Evolutionary conservation across 768 basidiomycete species (phyloP).

Genomic region (Amylocystis lapponica): DNA sequence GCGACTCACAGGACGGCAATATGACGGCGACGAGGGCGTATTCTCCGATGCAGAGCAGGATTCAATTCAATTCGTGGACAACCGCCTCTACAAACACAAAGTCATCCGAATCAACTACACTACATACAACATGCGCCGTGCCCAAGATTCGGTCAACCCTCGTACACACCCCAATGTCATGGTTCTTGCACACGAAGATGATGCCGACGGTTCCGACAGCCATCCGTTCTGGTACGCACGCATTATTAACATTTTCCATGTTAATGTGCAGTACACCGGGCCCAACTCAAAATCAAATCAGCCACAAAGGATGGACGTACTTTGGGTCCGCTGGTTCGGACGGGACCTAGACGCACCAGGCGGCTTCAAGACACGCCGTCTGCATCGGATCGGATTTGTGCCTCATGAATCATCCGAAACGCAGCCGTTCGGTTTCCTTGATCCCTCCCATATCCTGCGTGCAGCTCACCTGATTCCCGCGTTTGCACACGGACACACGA

Average conservation of each 20-base stretch:
- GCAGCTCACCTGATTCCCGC: slow-evolving; percentile 39
- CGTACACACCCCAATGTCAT: slow-evolving; percentile 29
- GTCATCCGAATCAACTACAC: slow-evolving; percentile 34
- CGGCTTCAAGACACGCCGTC: slow-evolving; percentile 21
- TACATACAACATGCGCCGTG: slow-evolving; percentile 35
- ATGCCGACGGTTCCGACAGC: background rate
- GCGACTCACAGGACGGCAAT: slow-evolving; percentile 17
- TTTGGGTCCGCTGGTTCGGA: slow-evolving; percentile 38
- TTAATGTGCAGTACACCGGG: slow-evolving; percentile 12
- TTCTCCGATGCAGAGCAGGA: slow-evolving; percentile 14
- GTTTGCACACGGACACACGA: slow-evolving; percentile 23
- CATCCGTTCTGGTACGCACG: slow-evolving; percentile 28
- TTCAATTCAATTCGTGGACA: slow-evolving; percentile 11
- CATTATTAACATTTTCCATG: slow-evolving; percentile 25
- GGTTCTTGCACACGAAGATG: slow-evolving; percentile 11
- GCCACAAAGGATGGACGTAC: slow-evolving; percentile 23
- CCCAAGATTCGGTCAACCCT: slow-evolving; percentile 38
- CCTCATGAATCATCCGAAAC: no score
- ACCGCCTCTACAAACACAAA: slow-evolving; percentile 27
- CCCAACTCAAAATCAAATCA: background rate
- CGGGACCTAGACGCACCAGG: slow-evolving; percentile 17
- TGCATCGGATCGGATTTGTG: slow-evolving; percentile 38
- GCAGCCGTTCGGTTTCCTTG: slow-evolving; percentile 39
- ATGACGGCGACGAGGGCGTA: slow-evolving; percentile 24
- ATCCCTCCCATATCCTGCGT: slow-evolving; percentile 36